Percentiles rank a stretch among this genome's conserved stretches.
These are phyloP conservation scores for Zoysia matrella DNA, from an alignment of 202 grass and related monocot species.

Conservation along the genomic window DNA sequence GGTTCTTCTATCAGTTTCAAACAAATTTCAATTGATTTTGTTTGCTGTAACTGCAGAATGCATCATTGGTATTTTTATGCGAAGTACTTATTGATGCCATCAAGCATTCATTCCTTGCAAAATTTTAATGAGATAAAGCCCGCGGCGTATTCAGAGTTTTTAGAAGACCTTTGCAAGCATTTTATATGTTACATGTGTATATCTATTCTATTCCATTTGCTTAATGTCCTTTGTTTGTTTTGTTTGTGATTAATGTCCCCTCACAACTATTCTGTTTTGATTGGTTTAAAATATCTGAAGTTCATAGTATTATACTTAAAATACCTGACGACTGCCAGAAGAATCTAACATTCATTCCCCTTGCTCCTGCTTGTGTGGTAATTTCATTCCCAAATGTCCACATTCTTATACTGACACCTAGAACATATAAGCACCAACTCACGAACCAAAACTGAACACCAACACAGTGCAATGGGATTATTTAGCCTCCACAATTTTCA, in stretches of 20 bases:
- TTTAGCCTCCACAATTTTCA: background rate
- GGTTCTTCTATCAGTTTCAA: conserved; percentile 14
- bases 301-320: background rate
- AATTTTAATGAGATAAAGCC: conserved; percentile 99
- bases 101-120: conserved; percentile 98
- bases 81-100: conserved; percentile 95
- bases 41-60: conserved; percentile 73
- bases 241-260: background rate
- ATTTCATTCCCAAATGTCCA: background rate
- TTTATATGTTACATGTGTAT: no score
- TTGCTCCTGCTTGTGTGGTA: conserved; percentile 97
- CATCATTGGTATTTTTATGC: conserved; percentile 79
- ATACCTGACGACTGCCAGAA: conserved; percentile 71
- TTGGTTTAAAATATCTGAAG: no score
- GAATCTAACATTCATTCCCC: conserved; percentile 92
- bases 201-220: no score
- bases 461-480: background rate
- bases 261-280: background rate
- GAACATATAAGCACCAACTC: no score
- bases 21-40: conserved; percentile 31
- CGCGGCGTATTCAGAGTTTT: conserved; percentile 90
- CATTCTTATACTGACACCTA: conserved; percentile 21
- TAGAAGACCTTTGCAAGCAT: conserved; percentile 92
- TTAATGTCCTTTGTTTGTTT: no score
- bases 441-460: no score